Conservation (phyloP, 768 basidiomycete species). For the Pholiota molesta region DNA sequence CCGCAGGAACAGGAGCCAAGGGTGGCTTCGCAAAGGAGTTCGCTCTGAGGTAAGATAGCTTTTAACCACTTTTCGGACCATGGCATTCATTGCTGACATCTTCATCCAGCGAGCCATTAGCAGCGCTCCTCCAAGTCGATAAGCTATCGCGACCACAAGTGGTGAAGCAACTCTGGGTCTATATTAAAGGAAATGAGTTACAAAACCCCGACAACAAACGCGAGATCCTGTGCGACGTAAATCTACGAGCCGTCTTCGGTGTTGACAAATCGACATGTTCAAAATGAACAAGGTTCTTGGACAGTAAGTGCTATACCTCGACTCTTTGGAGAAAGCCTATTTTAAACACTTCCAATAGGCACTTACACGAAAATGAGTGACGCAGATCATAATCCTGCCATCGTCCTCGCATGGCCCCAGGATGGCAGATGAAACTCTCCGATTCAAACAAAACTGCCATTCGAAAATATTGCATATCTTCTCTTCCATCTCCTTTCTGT, state of each 20-base stretch:
- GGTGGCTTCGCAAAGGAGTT: conserved; percentile 85
- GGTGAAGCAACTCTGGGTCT: conserved; percentile 88
- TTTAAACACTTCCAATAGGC: conserved; percentile 18
- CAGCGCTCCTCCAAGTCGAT: conserved; percentile 65
- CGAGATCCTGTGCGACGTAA: conserved; percentile 84
- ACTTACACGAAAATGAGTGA: conserved; percentile 31
- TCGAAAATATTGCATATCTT: conserved; percentile 15
- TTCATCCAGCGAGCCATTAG: conserved; percentile 65
- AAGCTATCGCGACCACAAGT: conserved; percentile 85
- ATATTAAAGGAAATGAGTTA: conserved; percentile 79
- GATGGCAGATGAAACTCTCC: background rate
- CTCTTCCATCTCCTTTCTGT: conserved; percentile 2
- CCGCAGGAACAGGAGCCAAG: conserved; percentile 53
- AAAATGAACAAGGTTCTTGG: conserved; percentile 92
- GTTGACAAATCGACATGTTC: conserved; percentile 91
- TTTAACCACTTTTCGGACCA: background rate
- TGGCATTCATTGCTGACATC: background rate
- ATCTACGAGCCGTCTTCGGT: conserved; percentile 73
- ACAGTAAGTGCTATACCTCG: conserved; percentile 48
- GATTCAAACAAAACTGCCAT: conserved; percentile 3
- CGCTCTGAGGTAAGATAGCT: conserved; percentile 57
- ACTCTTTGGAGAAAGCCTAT: background rate
- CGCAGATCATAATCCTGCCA: background rate
- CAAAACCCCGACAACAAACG: conserved; percentile 86
- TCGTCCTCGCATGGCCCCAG: background rate